Evolutionary conservation across 495 filamentous ascomycete genomes (phyloP).

Genomic region (Penicillium silybi): DNA sequence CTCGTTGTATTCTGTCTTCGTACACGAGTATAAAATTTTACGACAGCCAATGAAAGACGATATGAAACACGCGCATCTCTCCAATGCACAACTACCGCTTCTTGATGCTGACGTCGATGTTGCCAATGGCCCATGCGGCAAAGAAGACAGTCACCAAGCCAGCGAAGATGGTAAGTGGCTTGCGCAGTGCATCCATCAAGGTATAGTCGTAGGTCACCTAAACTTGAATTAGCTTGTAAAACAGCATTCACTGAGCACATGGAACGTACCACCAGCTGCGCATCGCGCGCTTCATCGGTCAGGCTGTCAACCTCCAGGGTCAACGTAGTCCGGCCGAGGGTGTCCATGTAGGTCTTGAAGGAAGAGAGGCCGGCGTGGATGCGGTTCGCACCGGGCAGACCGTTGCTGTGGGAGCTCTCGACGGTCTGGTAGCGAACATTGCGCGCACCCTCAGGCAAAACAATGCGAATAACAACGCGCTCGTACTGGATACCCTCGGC

Average conservation of each 20-base stretch:
- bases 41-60: conserved; percentile 12
- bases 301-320: conserved; percentile 78
- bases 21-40: neutral
- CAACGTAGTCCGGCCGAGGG: conserved; percentile 78
- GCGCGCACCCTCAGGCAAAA: conserved; percentile 88
- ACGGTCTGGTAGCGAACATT: conserved; percentile 54
- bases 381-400: conserved; percentile 30
- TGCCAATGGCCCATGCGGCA: conserved; percentile 70
- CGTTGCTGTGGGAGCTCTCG: conserved; percentile 36
- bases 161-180: conserved; percentile 79
- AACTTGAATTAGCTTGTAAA: conserved; percentile 3
- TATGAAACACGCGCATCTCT: conserved; percentile 15
- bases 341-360: conserved; percentile 90
- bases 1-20: neutral
- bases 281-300: conserved; percentile 80
- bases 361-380: conserved; percentile 51
- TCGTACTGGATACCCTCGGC: conserved; percentile 82
- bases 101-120: conserved; percentile 69
- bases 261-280: conserved; percentile 62
- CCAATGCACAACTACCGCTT: conserved; percentile 33
- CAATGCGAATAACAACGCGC: conserved; percentile 70
- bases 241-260: neutral
- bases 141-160: conserved; percentile 72
- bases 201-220: conserved; percentile 81
- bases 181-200: conserved; percentile 68